These are phyloP conservation scores for Luzula sylvatica DNA, from an alignment of 176 grass and related monocot species.

Conservation along the genomic window DNA sequence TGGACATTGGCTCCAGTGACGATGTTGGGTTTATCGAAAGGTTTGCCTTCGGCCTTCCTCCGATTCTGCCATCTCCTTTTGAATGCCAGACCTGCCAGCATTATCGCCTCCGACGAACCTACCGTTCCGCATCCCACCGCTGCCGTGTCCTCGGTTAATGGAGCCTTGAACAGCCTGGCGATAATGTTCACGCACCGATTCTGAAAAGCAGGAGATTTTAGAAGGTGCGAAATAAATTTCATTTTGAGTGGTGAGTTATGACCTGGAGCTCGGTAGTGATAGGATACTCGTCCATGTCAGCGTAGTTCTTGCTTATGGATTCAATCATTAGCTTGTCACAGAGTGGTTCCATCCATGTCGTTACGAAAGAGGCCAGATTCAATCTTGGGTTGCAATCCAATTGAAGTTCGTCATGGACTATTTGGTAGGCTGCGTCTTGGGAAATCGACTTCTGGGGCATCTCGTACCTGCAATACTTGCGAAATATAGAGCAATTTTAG, in stretches of 20 bases:
- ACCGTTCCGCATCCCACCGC: constrained; percentile 73
- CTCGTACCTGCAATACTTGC: constrained; percentile 33
- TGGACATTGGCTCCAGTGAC: constrained; percentile 79
- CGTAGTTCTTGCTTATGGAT: constrained; percentile 84
- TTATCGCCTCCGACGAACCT: constrained; percentile 95
- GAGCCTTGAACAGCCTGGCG: constrained; percentile 69
- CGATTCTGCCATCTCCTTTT: constrained; percentile 76
- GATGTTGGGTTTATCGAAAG: constrained; percentile 73
- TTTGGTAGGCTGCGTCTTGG: constrained; percentile 93
- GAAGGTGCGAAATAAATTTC: not conserved
- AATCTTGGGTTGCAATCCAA: constrained; percentile 80
- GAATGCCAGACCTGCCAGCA: constrained; percentile 84
- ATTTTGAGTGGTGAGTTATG: not conserved
- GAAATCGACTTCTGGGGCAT: constrained; percentile 37
- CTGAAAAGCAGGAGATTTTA: constrained; percentile 14
- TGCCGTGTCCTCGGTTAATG: constrained; percentile 25
- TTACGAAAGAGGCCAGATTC: constrained; percentile 91
- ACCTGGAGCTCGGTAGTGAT: constrained; percentile 89
- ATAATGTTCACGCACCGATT: constrained; percentile 99
- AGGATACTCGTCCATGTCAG: constrained; percentile 89
- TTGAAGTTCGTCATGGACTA: constrained; percentile 87
- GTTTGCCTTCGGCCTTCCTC: constrained; percentile 51
- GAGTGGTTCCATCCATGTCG: constrained; percentile 96
- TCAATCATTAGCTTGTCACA: constrained; percentile 76
- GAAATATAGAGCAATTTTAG: too few relatives aligned